Evolutionary conservation across 1,284 basidiomycete species (phyloP).

Genomic region (Leccinum colubrinum): DNA sequence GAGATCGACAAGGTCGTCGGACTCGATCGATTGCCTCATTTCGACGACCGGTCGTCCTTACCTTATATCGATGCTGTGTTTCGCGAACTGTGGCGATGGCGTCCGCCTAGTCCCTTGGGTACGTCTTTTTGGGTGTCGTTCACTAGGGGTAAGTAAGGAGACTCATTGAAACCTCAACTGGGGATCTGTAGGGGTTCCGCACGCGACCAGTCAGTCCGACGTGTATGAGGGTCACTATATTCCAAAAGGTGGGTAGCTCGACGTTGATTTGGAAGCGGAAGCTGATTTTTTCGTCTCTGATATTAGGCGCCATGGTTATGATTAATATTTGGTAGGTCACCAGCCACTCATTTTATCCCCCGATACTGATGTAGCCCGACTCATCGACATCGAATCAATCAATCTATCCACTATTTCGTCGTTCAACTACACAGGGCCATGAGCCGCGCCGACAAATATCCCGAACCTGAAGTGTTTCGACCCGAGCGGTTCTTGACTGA

Average conservation of each 20-base stretch:
- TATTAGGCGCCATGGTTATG: constrained; percentile 1
- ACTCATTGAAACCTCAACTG: background rate
- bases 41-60: constrained; percentile 3
- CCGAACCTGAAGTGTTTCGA: constrained; percentile 41
- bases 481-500: constrained; percentile 45
- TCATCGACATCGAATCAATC: background rate
- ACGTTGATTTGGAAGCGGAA: background rate
- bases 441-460: constrained; percentile 43
- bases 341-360: background rate
- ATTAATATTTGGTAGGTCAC: constrained; percentile 3
- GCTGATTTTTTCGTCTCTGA: background rate
- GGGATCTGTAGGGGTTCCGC: background rate
- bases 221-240: background rate
- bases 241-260: constrained; percentile 2
- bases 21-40: constrained; percentile 6
- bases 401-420: background rate
- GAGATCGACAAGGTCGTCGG: constrained; percentile 11
- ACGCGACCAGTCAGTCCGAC: constrained; percentile 5
- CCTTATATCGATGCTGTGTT: constrained; percentile 10
- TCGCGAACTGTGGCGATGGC: constrained; percentile 13
- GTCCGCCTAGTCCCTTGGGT: constrained; percentile 6
- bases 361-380: background rate
- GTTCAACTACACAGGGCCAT: constrained; percentile 35
- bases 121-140: background rate
- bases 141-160: background rate